A percentile compares a stretch with the other conserved stretches of the same genome.
These are phyloP conservation scores for Acanthamoeba polyphaga DNA, from an alignment of 208 protist species.

Conservation along the genomic window DNA sequence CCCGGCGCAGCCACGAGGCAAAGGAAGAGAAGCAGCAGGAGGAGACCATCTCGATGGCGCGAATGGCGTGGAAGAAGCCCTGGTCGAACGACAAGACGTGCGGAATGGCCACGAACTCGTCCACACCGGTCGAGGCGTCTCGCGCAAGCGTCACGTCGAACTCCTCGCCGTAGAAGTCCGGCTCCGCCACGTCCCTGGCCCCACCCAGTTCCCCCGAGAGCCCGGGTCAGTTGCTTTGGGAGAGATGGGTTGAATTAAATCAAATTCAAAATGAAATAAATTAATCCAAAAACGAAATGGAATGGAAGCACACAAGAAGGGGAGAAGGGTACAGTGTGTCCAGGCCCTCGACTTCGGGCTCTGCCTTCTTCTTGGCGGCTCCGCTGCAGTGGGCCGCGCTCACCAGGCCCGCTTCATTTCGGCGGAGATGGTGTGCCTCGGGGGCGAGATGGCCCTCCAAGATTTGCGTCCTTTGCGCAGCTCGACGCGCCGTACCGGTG, in stretches of 20 bases:
- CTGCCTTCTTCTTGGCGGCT: not conserved
- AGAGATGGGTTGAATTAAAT: no score
- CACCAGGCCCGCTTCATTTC: not conserved
- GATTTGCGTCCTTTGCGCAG: not conserved
- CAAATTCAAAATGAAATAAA: no score
- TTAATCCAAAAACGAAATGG: not conserved
- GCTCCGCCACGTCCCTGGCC: constrained; percentile 19
- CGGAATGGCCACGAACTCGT: constrained; percentile 77
- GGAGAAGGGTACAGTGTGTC: not conserved
- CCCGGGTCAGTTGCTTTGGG: no score
- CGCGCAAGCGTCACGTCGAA: constrained; percentile 75
- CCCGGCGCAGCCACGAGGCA: not conserved
- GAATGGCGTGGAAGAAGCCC: constrained; percentile 82
- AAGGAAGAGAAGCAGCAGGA: not conserved
- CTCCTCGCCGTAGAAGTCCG: constrained; percentile 68
- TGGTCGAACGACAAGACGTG: constrained; percentile 80
- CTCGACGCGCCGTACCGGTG: not conserved
- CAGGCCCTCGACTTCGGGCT: not conserved
- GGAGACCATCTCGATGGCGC: constrained; percentile 75
- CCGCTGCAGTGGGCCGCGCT: not conserved
- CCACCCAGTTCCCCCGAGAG: not conserved
- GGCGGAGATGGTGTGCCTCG: not conserved
- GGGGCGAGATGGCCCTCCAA: not conserved
- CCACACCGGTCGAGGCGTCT: constrained; percentile 15
- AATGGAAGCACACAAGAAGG: not conserved